phyloP scores from a whole-genome alignment of 305 asterid species.

The Lippia alba region DNA sequence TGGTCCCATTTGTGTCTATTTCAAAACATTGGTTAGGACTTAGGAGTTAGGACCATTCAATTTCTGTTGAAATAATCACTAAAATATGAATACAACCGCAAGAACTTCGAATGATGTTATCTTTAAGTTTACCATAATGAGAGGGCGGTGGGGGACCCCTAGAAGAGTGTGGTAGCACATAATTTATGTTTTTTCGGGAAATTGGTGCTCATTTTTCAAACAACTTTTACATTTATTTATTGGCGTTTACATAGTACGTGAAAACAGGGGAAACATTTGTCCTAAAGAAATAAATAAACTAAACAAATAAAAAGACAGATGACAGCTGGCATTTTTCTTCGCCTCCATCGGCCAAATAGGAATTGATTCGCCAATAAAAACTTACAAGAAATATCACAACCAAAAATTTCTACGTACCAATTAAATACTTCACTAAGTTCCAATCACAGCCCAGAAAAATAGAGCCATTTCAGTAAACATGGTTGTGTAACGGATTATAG shows the following conservation, averaged over 20 bases:
- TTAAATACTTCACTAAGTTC: no score
- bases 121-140: background rate
- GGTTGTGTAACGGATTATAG: no score
- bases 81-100: background rate
- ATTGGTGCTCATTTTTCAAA: conserved; percentile 1
- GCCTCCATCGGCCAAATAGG: background rate
- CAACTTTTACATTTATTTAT: no score
- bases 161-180: conserved; percentile 7
- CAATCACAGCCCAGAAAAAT: no score
- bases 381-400: no score
- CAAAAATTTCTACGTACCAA: no score
- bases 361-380: no score
- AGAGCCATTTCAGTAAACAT: no score
- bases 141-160: background rate
- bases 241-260: background rate
- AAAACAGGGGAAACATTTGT: background rate
- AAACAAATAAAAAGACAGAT: background rate
- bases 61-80: conserved; percentile 1
- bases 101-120: background rate
- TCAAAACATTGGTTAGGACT: no score
- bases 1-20: conserved; percentile 14
- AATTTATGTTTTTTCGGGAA: background rate
- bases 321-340: background rate
- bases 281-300: no score
- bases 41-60: background rate